These are phyloP conservation scores for Ophiostoma angusticollis DNA, from an alignment of 2,329 filamentous ascomycete species.

Conservation along the genomic window DNA sequence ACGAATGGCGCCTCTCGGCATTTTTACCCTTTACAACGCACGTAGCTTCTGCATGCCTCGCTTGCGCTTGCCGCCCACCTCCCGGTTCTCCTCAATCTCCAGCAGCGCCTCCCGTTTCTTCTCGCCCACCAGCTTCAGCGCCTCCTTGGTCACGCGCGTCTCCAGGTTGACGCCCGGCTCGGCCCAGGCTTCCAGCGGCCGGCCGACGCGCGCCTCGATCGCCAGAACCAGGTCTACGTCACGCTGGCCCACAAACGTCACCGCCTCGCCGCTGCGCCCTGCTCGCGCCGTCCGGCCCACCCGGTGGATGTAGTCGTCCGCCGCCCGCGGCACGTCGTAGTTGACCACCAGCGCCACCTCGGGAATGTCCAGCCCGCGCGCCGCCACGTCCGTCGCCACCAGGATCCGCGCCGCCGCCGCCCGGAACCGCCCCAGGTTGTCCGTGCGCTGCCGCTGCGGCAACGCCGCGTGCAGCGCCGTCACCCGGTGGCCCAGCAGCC, in stretches of 20 bases:
- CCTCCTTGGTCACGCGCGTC: conserved; percentile 70
- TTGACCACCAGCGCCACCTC: conserved; percentile 85
- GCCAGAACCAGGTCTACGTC: conserved; percentile 85
- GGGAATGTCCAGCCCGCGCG: conserved; percentile 88
- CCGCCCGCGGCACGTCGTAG: conserved; percentile 90
- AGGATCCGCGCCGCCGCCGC: conserved; percentile 79
- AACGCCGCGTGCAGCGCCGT: conserved; percentile 84
- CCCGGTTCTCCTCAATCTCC: conserved; percentile 82
- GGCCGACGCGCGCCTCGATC: conserved; percentile 72
- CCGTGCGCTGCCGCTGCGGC: conserved; percentile 68
- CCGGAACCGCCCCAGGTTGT: conserved; percentile 84
- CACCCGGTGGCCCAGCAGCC: conserved; percentile 75
- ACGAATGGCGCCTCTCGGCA: neutral
- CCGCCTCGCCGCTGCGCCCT: conserved; percentile 65
- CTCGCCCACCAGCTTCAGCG: conserved; percentile 81
- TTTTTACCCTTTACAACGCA: neutral
- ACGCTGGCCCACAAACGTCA: conserved; percentile 84
- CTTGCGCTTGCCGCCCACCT: conserved; percentile 78
- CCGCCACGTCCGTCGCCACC: conserved; percentile 89
- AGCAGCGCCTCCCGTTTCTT: conserved; percentile 87
- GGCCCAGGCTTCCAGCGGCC: conserved; percentile 68
- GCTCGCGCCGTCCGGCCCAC: conserved; percentile 93
- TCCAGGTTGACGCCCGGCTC: conserved; percentile 95
- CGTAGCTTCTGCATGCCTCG: conserved; percentile 45
- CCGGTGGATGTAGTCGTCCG: conserved; percentile 93